A percentile compares a stretch with the other conserved stretches of the same genome.
Evolutionary conservation across 345 rosid genomes (phyloP).

Genomic region (Aegle marmelos): DNA sequence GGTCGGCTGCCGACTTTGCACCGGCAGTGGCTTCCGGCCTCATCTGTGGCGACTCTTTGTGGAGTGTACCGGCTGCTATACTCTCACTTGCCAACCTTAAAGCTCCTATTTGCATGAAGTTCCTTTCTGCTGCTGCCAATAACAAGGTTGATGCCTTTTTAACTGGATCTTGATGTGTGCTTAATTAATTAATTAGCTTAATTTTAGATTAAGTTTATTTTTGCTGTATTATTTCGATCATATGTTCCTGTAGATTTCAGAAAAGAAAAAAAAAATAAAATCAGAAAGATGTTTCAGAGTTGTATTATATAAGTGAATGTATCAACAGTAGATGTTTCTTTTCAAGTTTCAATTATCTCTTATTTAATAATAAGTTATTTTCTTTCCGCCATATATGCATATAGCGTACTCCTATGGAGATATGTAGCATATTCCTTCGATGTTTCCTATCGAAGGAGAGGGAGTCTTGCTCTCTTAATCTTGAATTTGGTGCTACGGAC

Average conservation of each 20-base stretch:
- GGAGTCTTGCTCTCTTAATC: no score
- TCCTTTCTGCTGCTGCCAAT: conserved; percentile 57
- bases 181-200: neutral
- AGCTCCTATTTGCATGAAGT: conserved; percentile 93
- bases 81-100: conserved; percentile 60
- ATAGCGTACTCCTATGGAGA: no score
- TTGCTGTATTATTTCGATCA: neutral
- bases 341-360: no score
- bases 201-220: neutral
- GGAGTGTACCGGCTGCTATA: conserved; percentile 88
- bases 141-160: conserved; percentile 54
- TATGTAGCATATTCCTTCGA: no score
- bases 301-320: no score
- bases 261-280: no score
- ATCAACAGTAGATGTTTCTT: no score
- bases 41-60: conserved; percentile 85
- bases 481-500: no score
- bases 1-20: conserved; percentile 49
- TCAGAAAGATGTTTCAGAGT: no score
- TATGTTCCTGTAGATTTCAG: neutral
- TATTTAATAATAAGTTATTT: no score
- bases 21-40: conserved; percentile 86
- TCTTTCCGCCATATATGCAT: no score
- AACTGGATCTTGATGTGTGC: conserved; percentile 10
- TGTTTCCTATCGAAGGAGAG: no score